Percentiles rank a stretch among this genome's conserved stretches.
Evolutionary conservation across 768 basidiomycete species (phyloP).

Genomic region (Tricholoma bakamatsutake): DNA sequence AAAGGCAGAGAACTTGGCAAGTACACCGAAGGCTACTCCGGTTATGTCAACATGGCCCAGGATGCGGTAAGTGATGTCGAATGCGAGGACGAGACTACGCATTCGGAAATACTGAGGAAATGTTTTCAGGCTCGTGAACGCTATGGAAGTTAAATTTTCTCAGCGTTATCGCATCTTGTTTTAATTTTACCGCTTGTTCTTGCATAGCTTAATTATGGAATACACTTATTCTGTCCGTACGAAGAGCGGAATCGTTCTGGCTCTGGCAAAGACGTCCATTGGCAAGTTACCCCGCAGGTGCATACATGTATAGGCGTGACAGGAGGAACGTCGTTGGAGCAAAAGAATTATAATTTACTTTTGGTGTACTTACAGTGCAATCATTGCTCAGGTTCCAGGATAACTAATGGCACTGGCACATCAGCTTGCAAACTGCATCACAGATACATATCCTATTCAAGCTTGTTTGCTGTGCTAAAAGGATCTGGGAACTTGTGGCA

Average conservation of each 20-base stretch:
- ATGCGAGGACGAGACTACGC: slow-evolving; percentile 4
- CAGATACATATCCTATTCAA: too few relatives aligned
- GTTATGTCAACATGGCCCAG: slow-evolving; percentile 69
- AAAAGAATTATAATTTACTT: too few relatives aligned
- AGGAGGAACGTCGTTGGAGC: too few relatives aligned
- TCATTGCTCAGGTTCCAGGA: too few relatives aligned
- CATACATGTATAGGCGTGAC: too few relatives aligned
- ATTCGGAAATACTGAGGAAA: slow-evolving; percentile 10
- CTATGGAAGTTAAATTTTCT: slow-evolving; percentile 25
- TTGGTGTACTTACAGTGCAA: too few relatives aligned
- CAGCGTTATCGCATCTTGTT: slow-evolving; percentile 1
- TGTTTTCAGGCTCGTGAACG: slow-evolving; percentile 34
- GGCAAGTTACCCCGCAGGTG: too few relatives aligned
- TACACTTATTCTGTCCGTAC: background rate
- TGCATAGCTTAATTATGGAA: slow-evolving; percentile 2
- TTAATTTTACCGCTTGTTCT: slow-evolving; percentile 4
- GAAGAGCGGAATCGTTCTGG: background rate
- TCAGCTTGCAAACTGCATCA: too few relatives aligned
- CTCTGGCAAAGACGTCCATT: too few relatives aligned
- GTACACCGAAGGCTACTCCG: slow-evolving; percentile 59
- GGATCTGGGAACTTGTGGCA: too few relatives aligned
- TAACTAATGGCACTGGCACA: too few relatives aligned
- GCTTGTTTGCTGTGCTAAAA: too few relatives aligned
- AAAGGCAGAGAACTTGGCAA: slow-evolving; percentile 82
- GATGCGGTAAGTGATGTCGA: slow-evolving; percentile 47